Percentiles rank a stretch among this genome's conserved stretches.
These are phyloP conservation scores for Stipa capillata DNA, from an alignment of 176 grass and related monocot genomes.

Conservation along the genomic window DNA sequence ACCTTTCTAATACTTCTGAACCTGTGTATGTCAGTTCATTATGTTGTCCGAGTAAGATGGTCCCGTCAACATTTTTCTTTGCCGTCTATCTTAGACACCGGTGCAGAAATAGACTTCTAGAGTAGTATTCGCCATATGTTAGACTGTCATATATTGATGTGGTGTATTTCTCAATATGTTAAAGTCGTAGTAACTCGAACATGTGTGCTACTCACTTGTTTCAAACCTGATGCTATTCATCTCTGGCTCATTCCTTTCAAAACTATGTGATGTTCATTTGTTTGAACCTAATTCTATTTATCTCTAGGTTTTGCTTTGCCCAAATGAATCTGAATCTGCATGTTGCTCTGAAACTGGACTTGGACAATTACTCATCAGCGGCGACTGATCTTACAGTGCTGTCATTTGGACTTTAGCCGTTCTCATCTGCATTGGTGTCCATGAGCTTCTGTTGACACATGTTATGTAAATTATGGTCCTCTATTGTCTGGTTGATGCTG, in stretches of 20 bases:
- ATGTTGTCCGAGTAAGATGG: conserved; percentile 6
- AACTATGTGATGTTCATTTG: background rate
- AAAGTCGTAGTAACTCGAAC: background rate
- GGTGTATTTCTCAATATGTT: background rate
- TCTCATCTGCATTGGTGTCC: background rate
- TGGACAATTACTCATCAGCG: background rate
- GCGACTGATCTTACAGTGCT: background rate
- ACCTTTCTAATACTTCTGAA: conserved; percentile 16
- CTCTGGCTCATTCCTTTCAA: background rate
- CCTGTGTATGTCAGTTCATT: conserved; percentile 11
- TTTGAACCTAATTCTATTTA: background rate
- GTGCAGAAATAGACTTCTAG: background rate
- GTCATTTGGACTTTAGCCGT: background rate
- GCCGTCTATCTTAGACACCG: background rate
- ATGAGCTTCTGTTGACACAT: background rate
- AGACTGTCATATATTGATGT: background rate
- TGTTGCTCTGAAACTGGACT: background rate
- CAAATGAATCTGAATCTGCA: background rate
- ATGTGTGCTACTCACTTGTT: background rate
- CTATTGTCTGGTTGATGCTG: background rate
- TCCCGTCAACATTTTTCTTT: no score
- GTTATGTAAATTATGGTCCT: no score
- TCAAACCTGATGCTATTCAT: background rate
- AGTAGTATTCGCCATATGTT: background rate
- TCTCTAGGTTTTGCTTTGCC: conserved; percentile 17